Percentiles rank a stretch among this genome's conserved stretches.
Conservation (phyloP, 1,139 yeast genomes). For the Blastobotrys proliferans region DNA sequence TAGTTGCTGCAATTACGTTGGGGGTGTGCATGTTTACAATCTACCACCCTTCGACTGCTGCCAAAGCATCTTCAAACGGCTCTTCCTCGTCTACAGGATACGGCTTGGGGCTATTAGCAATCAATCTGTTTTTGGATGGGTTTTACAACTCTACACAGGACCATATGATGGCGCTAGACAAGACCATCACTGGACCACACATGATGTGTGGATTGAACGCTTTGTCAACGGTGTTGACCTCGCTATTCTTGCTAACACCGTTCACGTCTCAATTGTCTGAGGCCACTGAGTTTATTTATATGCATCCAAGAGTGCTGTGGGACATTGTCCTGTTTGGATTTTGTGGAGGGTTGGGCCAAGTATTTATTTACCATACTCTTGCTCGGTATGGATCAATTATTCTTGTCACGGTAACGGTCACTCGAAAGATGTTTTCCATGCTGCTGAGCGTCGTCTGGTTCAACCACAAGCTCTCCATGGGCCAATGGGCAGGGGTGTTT, state of each 20-base stretch:
- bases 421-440: constrained; percentile 96
- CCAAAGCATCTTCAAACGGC: constrained; percentile 18
- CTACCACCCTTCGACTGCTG: constrained; percentile 33
- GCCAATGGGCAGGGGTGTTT: constrained; percentile 75
- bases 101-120: constrained; percentile 58
- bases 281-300: constrained; percentile 44
- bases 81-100: constrained; percentile 29
- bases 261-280: constrained; percentile 49
- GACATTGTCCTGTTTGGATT: constrained; percentile 67
- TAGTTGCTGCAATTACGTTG: constrained; percentile 67
- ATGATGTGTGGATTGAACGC: constrained; percentile 80
- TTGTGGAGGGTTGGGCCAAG: constrained; percentile 89
- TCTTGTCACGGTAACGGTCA: constrained; percentile 88
- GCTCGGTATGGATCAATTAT: constrained; percentile 81
- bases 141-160: constrained; percentile 93
- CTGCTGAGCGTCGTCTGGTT: constrained; percentile 78
- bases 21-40: constrained; percentile 83
- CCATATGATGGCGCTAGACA: constrained; percentile 54
- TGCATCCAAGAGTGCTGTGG: constrained; percentile 48
- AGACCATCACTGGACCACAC: constrained; percentile 66
- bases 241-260: constrained; percentile 41
- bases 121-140: constrained; percentile 80
- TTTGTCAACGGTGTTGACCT: constrained; percentile 43
- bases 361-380: constrained; percentile 80
- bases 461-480: constrained; percentile 59